Conservation (phyloP, 2,329 filamentous ascomycete genomes). For the Pseudocercospora ulei region DNA sequence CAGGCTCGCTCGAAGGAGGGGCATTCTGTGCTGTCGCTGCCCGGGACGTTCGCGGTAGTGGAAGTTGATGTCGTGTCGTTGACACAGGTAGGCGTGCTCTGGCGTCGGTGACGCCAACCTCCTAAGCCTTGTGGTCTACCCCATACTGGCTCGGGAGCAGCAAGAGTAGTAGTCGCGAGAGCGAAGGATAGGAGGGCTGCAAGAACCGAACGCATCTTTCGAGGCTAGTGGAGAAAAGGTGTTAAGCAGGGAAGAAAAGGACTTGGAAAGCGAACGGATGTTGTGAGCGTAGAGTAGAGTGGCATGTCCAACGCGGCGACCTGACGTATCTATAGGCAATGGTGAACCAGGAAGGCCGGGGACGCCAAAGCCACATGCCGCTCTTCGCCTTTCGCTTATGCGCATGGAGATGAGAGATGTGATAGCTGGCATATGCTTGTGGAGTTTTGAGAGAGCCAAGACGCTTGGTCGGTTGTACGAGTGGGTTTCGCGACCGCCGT, state of each 20-base stretch:
- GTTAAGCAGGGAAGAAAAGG: neutral
- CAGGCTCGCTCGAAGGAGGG: constrained; percentile 14
- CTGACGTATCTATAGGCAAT: neutral
- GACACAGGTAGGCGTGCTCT: constrained; percentile 7
- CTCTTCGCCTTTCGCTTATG: constrained; percentile 1
- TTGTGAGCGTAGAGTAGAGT: constrained; percentile 1
- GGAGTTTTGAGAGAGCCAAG: constrained; percentile 1
- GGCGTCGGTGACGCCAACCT: constrained; percentile 19
- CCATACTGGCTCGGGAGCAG: constrained; percentile 3
- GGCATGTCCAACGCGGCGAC: neutral
- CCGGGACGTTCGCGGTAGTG: too few relatives aligned
- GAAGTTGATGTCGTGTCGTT: constrained; percentile 2
- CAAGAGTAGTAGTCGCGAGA: neutral
- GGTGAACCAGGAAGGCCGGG: constrained; percentile 1
- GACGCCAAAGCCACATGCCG: neutral
- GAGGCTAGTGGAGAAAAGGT: neutral
- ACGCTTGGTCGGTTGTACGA: constrained; percentile 7
- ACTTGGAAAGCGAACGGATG: neutral
- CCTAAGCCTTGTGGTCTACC: constrained; percentile 14
- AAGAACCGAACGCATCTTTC: neutral
- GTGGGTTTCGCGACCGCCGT: neutral
- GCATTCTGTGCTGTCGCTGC: constrained; percentile 4
- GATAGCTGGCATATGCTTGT: neutral
- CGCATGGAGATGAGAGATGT: constrained; percentile 7
- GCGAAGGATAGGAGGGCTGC: neutral